Percentiles rank a stretch among this genome's conserved stretches.
These are phyloP conservation scores for Magnusiomyces tetraspermus DNA, from an alignment of 1,139 yeast species.

Conservation along the genomic window DNA sequence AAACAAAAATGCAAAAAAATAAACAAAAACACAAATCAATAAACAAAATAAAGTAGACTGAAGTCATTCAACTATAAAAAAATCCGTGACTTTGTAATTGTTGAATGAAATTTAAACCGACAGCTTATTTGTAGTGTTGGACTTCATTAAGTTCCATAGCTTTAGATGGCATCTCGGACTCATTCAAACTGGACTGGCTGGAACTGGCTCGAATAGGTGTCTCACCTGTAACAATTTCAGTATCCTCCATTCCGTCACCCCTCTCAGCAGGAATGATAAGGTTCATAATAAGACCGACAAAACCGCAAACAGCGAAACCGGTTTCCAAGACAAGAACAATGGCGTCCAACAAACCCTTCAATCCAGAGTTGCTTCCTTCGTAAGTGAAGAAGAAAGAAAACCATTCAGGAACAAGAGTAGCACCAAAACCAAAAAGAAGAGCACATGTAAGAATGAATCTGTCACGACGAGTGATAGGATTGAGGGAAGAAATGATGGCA, in stretches of 20 bases:
- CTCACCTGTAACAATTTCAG: slow-evolving; percentile 35
- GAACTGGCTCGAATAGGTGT: slow-evolving; percentile 7
- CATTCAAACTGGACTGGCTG: not conserved
- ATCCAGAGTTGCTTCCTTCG: slow-evolving; percentile 51
- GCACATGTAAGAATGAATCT: slow-evolving; percentile 73
- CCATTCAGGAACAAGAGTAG: slow-evolving; percentile 70
- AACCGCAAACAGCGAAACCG: slow-evolving; percentile 76
- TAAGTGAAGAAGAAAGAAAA: slow-evolving; percentile 69
- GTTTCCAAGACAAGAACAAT: slow-evolving; percentile 77
- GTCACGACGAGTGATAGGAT: slow-evolving; percentile 78
- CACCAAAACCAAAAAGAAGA: slow-evolving; percentile 68
- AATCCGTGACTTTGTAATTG: too few relatives aligned
- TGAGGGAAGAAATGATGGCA: slow-evolving; percentile 57
- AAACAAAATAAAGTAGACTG: too few relatives aligned
- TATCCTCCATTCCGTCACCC: slow-evolving; percentile 64
- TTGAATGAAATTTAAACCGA: too few relatives aligned
- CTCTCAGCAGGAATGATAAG: slow-evolving; percentile 59
- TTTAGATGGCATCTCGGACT: not conserved
- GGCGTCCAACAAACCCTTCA: slow-evolving; percentile 69
- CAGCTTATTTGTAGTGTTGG: not conserved
- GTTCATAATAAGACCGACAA: slow-evolving; percentile 65
- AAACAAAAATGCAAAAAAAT: too few relatives aligned
- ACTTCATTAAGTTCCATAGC: not conserved
- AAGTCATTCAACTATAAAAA: too few relatives aligned
- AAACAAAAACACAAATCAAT: too few relatives aligned